Evolutionary conservation across 2,329 filamentous ascomycete species (phyloP).

Genomic region (Metarhizium rileyi): DNA sequence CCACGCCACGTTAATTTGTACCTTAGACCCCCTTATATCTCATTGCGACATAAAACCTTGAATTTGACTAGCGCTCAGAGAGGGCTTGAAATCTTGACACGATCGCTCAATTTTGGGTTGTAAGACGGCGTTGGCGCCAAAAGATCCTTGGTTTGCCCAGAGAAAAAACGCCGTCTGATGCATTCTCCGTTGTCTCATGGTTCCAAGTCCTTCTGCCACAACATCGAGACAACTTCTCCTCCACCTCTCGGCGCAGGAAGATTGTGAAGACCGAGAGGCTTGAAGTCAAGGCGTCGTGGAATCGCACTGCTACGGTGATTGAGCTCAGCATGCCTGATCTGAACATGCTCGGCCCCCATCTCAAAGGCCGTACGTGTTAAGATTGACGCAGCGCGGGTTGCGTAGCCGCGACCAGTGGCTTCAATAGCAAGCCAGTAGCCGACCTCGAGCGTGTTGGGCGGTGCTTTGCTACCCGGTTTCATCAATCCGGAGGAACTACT

Average conservation of each 20-base stretch:
- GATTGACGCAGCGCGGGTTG: conserved; percentile 9
- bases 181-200: neutral
- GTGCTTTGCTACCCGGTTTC: neutral
- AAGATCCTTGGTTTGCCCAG: too few relatives aligned
- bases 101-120: too few relatives aligned
- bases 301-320: conserved; percentile 9
- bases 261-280: neutral
- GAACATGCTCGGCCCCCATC: conserved; percentile 8
- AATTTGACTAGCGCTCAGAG: too few relatives aligned
- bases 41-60: too few relatives aligned
- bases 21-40: too few relatives aligned
- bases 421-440: conserved; percentile 13
- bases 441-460: conserved; percentile 6
- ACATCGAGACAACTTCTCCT: neutral
- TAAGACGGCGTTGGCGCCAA: too few relatives aligned
- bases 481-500: conserved; percentile 11
- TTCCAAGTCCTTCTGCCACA: neutral
- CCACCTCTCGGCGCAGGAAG: neutral
- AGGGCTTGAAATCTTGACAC: too few relatives aligned
- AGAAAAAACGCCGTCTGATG: neutral
- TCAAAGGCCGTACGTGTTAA: conserved; percentile 9
- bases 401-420: conserved; percentile 11
- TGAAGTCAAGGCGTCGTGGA: conserved; percentile 8
- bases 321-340: conserved; percentile 8
- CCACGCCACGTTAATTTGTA: too few relatives aligned